Base-by-base conservation (phyloP, 1,284 basidiomycete genomes). In the Boletus calvinii region DNA sequence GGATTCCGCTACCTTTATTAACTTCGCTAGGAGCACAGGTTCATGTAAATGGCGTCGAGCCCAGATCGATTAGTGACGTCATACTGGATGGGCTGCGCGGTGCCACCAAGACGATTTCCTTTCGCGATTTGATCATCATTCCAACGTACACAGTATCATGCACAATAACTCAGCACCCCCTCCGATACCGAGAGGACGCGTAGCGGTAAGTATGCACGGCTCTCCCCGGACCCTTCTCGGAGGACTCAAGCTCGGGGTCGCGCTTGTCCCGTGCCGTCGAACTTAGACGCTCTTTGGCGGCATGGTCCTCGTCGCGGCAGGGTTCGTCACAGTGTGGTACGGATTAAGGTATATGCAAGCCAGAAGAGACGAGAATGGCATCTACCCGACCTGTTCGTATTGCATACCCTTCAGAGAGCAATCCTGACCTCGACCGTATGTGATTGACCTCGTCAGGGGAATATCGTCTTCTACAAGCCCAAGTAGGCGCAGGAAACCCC, bases 1-100 rank as follows among this genome's bases (percentile, higher is more conserved):
- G 76, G 76, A 1, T 80, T 75, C 65, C 68, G 76, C 35, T 79
- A 76, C 61, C 59, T 79, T 5, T 59, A 61, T 22, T 62, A 38
- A 46, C 30, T 31, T 24, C 30, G 9, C 48, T 8, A 26, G 26
- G 7, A 10, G 12, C 2, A 3, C 6, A 26, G 3, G 7, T 26
- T 8, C 26, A 8, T 26, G 26, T 26, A 6, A 26, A 26, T 22
- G 22, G 22, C 5, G 22, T 22, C 22, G 22, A 22, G 22, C 22
- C 22, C 22, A 22, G 5, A 22, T 26, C 26, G 26, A 26, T 1
- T 26, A 26, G 26, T 26, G 26, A 26, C 26, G 26, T 26, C 26
- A 26, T 26, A 26, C 26, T 26, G 26, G 26, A 26, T 4, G 26
- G 26, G 22, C 22, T 22, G 22, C 22, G 26, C 26, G 26, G 5